phyloP scores from a whole-genome alignment of 352 stramenopile genomes.

The Elongisporangium senticosum region DNA sequence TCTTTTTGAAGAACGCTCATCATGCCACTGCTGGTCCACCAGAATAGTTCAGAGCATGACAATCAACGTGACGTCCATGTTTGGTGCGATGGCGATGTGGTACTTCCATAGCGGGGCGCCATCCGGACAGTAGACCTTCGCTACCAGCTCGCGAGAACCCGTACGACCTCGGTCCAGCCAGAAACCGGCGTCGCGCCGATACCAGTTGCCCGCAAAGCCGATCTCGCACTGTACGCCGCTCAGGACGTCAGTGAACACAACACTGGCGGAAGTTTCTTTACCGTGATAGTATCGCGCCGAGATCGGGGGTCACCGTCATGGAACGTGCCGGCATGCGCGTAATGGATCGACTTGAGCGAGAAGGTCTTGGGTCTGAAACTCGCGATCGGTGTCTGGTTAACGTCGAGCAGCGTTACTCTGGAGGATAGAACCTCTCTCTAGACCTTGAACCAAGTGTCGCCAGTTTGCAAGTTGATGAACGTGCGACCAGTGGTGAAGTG shows the following conservation, averaged over 20 bases:
- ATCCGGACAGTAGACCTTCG: background rate
- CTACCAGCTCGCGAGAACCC: background rate
- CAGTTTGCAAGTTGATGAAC: no score
- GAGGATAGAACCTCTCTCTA: background rate
- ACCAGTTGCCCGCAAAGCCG: background rate
- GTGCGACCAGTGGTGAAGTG: no score
- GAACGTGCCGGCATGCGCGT: background rate
- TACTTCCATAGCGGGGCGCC: background rate
- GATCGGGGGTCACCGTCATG: background rate
- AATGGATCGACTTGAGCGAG: background rate
- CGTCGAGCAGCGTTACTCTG: background rate
- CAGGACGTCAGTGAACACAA: background rate
- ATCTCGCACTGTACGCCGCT: background rate
- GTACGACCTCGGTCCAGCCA: background rate
- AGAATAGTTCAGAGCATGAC: background rate
- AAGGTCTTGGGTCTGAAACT: background rate
- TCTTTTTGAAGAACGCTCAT: no score
- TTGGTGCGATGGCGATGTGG: background rate
- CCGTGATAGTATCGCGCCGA: background rate
- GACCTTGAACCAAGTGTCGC: background rate
- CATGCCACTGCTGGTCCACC: background rate
- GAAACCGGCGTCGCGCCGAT: background rate
- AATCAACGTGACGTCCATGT: background rate
- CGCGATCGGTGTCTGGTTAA: background rate
- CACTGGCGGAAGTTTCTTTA: background rate